phyloP scores from a whole-genome alignment of 1,284 basidiomycete genomes.

The Naganishia cerealis region DNA sequence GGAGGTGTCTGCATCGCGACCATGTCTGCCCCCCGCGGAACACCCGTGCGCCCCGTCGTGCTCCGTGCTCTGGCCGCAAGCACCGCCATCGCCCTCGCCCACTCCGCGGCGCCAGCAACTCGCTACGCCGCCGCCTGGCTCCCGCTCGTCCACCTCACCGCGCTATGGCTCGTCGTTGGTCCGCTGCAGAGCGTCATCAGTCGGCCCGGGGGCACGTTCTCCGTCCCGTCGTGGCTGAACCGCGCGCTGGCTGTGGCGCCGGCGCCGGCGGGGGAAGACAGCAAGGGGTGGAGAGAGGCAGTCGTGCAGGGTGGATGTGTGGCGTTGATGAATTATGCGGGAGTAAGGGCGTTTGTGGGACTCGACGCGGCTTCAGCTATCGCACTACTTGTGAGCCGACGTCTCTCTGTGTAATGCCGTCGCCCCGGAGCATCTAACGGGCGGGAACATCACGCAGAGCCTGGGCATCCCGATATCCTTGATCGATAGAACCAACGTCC shows the following conservation, averaged over 20 bases:
- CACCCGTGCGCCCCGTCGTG: neutral
- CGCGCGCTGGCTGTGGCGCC: neutral
- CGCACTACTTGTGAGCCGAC: constrained; percentile 5
- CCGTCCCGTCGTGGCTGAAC: constrained; percentile 1
- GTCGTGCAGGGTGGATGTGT: constrained; percentile 1
- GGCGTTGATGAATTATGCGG: constrained; percentile 6
- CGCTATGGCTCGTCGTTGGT: neutral
- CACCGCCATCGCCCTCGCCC: constrained; percentile 13
- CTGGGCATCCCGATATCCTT: neutral
- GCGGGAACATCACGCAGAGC: neutral
- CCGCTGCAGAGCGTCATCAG: neutral
- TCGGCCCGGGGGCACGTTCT: constrained; percentile 13
- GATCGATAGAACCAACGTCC: constrained; percentile 1
- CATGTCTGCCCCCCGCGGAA: neutral
- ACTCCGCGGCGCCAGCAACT: neutral
- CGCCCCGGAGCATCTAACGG: neutral
- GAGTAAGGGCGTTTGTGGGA: constrained; percentile 14
- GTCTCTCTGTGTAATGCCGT: neutral
- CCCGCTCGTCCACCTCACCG: neutral
- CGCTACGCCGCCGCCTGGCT: constrained; percentile 16
- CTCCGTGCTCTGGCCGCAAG: neutral
- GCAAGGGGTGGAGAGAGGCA: constrained; percentile 3
- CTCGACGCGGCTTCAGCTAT: constrained; percentile 3
- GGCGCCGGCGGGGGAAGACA: neutral
- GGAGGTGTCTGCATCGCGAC: neutral